phyloP scores from a whole-genome alignment of 306 rosid genomes.

The Prunus mume region DNA sequence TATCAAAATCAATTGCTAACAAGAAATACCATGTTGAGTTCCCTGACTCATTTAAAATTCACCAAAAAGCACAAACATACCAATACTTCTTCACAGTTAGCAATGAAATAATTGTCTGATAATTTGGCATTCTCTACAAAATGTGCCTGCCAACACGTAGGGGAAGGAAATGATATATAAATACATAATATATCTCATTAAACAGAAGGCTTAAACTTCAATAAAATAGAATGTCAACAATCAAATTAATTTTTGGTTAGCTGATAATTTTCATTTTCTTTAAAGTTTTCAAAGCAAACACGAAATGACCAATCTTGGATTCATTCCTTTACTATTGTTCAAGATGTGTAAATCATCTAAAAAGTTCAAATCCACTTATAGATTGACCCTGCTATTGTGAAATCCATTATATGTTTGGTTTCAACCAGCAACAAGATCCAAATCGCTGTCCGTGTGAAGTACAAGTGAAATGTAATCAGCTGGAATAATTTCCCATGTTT shows the following conservation, averaged over 20 bases:
- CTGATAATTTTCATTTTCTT: background rate
- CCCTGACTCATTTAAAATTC: conserved; percentile 11
- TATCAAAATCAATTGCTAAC: conserved; percentile 15
- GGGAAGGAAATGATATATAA: conserved; percentile 6
- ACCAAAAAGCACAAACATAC: conserved; percentile 44
- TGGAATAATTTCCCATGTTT: background rate
- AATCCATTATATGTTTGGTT: background rate
- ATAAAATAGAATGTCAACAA: background rate
- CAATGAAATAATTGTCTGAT: conserved; percentile 77
- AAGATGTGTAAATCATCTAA: background rate
- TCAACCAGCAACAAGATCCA: background rate
- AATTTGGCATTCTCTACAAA: conserved; percentile 82
- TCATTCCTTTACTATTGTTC: background rate
- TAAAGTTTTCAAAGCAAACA: background rate
- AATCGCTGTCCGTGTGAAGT: background rate
- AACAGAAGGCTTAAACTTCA: background rate
- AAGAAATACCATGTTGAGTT: conserved; percentile 14
- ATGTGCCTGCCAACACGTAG: conserved; percentile 65
- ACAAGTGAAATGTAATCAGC: background rate
- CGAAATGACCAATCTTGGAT: background rate
- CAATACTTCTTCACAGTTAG: conserved; percentile 68
- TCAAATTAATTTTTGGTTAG: background rate
- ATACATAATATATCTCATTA: background rate
- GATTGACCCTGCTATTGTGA: background rate
- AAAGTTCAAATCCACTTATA: background rate